phyloP scores from a whole-genome alignment of 805 yeast genomes.

The fission yeast (Schizosaccharomyces pombe) region DNA sequence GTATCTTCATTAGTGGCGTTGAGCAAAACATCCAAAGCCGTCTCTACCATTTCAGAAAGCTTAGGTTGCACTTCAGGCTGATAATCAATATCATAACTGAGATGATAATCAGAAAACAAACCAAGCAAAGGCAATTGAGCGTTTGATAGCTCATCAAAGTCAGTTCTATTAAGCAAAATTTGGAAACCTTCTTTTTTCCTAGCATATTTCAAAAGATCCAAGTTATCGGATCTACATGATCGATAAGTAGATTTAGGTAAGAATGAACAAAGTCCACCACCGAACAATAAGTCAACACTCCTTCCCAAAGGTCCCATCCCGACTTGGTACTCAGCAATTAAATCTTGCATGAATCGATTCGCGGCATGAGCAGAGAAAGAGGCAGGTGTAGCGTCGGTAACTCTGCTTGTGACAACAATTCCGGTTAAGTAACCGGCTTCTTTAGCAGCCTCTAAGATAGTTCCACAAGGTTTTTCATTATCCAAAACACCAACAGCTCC shows the following conservation, averaged over 20 bases:
- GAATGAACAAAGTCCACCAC: slow-evolving; percentile 64
- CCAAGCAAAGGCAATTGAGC: slow-evolving; percentile 60
- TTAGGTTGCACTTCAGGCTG: slow-evolving; percentile 40
- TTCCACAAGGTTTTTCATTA: slow-evolving; percentile 53
- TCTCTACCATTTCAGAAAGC: slow-evolving; percentile 49
- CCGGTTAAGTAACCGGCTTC: slow-evolving; percentile 59
- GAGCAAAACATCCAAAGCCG: slow-evolving; percentile 47
- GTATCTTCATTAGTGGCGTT: slow-evolving; percentile 31
- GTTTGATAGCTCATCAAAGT: slow-evolving; percentile 30
- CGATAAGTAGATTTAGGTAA: slow-evolving; percentile 29
- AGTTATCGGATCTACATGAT: slow-evolving; percentile 47
- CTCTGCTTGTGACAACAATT: slow-evolving; percentile 71
- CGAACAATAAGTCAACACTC: slow-evolving; percentile 61
- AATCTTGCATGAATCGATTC: slow-evolving; percentile 52
- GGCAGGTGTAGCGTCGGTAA: slow-evolving; percentile 92
- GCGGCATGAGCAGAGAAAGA: slow-evolving; percentile 64
- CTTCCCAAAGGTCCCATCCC: slow-evolving; percentile 54
- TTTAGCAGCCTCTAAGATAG: slow-evolving; percentile 70
- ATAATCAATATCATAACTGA: slow-evolving; percentile 71
- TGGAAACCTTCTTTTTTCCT: slow-evolving; percentile 19
- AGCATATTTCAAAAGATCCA: slow-evolving; percentile 47
- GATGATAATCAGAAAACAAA: slow-evolving; percentile 48
- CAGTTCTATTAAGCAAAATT: slow-evolving; percentile 20
- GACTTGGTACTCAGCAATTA: slow-evolving; percentile 68
- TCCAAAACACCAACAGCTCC: slow-evolving; percentile 80